phyloP scores from a whole-genome alignment of 352 stramenopile species.

The Phytophthora parvispora region DNA sequence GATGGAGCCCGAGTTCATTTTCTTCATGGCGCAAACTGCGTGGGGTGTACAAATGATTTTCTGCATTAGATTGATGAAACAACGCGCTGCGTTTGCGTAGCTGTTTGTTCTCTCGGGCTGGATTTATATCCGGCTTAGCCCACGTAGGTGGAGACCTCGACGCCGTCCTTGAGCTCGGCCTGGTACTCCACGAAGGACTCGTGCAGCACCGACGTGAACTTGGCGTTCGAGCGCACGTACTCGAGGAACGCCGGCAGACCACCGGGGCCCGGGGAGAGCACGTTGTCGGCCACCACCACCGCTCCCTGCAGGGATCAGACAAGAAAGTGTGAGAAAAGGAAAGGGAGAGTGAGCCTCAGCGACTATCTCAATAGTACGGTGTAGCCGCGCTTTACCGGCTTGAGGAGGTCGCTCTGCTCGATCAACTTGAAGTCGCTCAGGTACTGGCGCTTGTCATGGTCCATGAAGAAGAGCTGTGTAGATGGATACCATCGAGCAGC shows the following conservation, averaged over 20 bases:
- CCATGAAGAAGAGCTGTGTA: slow-evolving; percentile 49
- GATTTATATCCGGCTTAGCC: slow-evolving; percentile 4
- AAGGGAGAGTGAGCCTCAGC: too few relatives aligned
- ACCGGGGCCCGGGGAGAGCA: slow-evolving; percentile 35
- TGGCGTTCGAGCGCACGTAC: slow-evolving; percentile 37
- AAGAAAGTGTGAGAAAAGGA: too few relatives aligned
- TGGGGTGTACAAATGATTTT: background rate
- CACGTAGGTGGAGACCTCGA: slow-evolving; percentile 36
- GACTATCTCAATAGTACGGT: background rate
- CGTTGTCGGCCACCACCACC: slow-evolving; percentile 49
- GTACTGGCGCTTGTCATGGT: slow-evolving; percentile 43
- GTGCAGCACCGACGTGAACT: slow-evolving; percentile 40
- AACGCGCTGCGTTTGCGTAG: background rate
- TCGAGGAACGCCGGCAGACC: slow-evolving; percentile 37
- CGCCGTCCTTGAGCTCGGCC: slow-evolving; percentile 30
- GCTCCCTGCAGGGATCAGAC: too few relatives aligned
- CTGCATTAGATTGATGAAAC: background rate
- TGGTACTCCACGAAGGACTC: slow-evolving; percentile 41
- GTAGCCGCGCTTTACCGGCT: slow-evolving; percentile 12
- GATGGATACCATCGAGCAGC: background rate
- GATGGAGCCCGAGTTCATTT: background rate
- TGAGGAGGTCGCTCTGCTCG: slow-evolving; percentile 37
- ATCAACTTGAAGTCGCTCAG: slow-evolving; percentile 42
- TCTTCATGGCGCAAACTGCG: slow-evolving; percentile 2
- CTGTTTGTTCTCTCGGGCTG: too few relatives aligned